A percentile compares a stretch with the other conserved stretches of the same genome.
These are phyloP conservation scores for Thalassiosira sp. DNA, from an alignment of 352 stramenopile genomes.

Conservation along the genomic window DNA sequence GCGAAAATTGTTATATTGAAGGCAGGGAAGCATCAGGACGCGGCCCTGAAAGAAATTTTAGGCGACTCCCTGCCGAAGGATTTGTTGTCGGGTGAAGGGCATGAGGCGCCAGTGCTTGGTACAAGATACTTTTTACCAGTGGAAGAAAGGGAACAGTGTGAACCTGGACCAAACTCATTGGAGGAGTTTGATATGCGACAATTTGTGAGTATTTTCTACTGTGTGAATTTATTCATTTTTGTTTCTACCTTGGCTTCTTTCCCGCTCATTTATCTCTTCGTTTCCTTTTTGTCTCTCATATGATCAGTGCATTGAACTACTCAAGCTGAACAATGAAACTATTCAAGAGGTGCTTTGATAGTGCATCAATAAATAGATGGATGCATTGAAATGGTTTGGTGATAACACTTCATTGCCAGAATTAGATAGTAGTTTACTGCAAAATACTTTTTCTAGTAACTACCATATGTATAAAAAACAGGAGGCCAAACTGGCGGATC, in stretches of 20 bases:
- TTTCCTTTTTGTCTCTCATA: not conserved
- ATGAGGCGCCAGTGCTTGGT: not conserved
- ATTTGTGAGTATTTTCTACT: conserved; percentile 49
- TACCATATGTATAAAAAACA: conserved; percentile 70
- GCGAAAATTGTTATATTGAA: conserved; percentile 88
- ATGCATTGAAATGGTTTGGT: conserved; percentile 4
- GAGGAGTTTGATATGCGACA: conserved; percentile 52
- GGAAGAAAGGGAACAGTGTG: conserved; percentile 28
- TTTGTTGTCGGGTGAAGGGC: conserved; percentile 29
- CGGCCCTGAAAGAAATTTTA: conserved; percentile 61
- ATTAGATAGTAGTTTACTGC: not conserved
- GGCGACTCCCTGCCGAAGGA: conserved; percentile 48
- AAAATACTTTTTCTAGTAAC: conserved; percentile 54
- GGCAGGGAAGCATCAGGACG: conserved; percentile 57
- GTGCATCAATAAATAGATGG: not conserved
- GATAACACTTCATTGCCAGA: not conserved
- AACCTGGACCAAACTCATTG: conserved; percentile 49
- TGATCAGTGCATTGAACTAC: conserved; percentile 42
- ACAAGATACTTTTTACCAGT: conserved; percentile 40
- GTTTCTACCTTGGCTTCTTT: not conserved
- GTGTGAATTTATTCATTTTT: conserved; percentile 6
- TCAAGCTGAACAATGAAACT: conserved; percentile 42
- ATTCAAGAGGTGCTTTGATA: conserved; percentile 40
- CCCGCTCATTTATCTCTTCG: conserved; percentile 1
- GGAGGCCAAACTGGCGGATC: conserved; percentile 85